Base-by-base conservation (phyloP, 2,329 filamentous ascomycete species). In the Aspergillus awamori region DNA sequence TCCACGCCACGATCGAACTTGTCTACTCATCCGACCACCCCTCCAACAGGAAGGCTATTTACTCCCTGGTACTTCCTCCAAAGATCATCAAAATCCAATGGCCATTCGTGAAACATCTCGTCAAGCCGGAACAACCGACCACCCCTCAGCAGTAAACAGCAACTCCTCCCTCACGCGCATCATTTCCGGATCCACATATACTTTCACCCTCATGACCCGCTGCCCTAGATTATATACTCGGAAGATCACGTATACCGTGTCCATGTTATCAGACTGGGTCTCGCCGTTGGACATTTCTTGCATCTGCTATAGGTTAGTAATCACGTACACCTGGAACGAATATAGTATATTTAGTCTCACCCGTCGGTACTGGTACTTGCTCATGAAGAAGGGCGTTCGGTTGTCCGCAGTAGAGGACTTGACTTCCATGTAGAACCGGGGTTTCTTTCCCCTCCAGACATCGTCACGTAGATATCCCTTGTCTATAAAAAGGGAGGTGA, bases 351-450 rank as follows among this genome's bases (percentile, higher is more conserved):
- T 17, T 17, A 17, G 17, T 17, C 76, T 66, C 66, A 81, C 81
- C 63, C 71, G 69, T 39, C 69, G 59, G 55, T 80, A 82, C 65
- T 85, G 82, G 1, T 65, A 63, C 30, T 77, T 74, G 64, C 80
- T 83, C 73, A 84, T 78, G 52, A 70, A 84, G 57, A 85, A 84
- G 0, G 78, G 74, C 5, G 74, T 78, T 2, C 74, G 68, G 47
- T 71, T 77, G 1, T 63, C 52, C 1, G 69, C 67, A 0, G 76
- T 79, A 0, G 82, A 84, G 1, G 81, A 76, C 65, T 85, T 85
- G 38, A 85, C 83, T 58, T 85, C 83, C 2, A 85, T 78, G 22
- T 77, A 79, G 63, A 83, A 85, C 33, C 73, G 64, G 0, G 76
- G 80, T 3, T 53, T 53, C 59, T 62, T 10, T 48, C 65, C 10